Conservation (phyloP, 139 green algal species). For the Picochlorum costavermella region DNA sequence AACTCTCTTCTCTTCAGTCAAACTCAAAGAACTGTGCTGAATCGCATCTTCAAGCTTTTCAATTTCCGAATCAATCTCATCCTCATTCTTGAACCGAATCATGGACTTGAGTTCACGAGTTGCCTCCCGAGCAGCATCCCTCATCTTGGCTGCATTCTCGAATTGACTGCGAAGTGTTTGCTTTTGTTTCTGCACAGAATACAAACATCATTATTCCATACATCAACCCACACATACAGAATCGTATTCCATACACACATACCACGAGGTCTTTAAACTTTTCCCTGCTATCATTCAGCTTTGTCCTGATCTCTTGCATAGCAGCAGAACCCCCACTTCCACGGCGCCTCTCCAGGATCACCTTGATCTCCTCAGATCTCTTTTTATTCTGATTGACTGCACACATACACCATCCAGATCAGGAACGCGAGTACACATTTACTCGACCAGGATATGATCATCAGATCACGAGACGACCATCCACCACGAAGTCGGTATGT, state of each 20-base stretch:
- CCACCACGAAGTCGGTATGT: no score
- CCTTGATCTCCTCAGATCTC: constrained; percentile 26
- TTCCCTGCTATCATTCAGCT: constrained; percentile 21
- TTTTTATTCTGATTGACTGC: constrained; percentile 31
- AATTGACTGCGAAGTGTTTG: constrained; percentile 20
- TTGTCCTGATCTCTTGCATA: constrained; percentile 29
- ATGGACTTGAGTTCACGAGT: constrained; percentile 24
- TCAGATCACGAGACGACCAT: no score
- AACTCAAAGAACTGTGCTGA: constrained; percentile 17
- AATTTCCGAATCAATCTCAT: constrained; percentile 29
- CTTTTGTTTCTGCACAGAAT: constrained; percentile 23
- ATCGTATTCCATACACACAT: constrained; percentile 2
- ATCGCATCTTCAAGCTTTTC: constrained; percentile 21
- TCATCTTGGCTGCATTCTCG: constrained; percentile 16
- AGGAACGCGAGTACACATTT: no score
- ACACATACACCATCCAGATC: background rate
- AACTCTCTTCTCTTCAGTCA: constrained; percentile 34
- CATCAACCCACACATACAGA: background rate
- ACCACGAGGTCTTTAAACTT: constrained; percentile 30
- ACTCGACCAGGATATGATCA: no score
- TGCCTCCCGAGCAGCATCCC: constrained; percentile 12
- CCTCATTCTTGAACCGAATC: constrained; percentile 32
- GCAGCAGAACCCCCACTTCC: constrained; percentile 13
- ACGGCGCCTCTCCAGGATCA: constrained; percentile 16
- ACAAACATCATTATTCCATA: background rate